These are phyloP conservation scores for Penicillium sp. DNA, from an alignment of 2,329 filamentous ascomycete species.

Conservation along the genomic window DNA sequence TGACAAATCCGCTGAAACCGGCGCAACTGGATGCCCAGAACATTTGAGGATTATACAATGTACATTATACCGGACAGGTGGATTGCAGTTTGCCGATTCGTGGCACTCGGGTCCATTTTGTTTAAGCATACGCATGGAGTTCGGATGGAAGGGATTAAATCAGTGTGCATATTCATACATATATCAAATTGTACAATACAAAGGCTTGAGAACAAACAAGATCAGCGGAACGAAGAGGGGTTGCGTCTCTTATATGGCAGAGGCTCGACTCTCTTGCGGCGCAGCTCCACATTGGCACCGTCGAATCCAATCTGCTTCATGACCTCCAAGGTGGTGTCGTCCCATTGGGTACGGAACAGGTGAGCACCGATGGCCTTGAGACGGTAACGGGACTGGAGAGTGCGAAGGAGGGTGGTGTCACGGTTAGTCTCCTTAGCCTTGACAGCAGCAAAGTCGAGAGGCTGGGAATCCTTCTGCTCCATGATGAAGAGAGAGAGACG, in stretches of 20 bases:
- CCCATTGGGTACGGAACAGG: slow-evolving; percentile 83
- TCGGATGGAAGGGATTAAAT: slow-evolving; percentile 15
- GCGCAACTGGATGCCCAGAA: slow-evolving; percentile 17
- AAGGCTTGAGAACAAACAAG: slow-evolving; percentile 13
- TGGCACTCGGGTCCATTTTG: background rate
- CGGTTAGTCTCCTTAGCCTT: slow-evolving; percentile 46
- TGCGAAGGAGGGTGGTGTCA: slow-evolving; percentile 65
- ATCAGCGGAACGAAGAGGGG: slow-evolving; percentile 39
- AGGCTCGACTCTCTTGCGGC: slow-evolving; percentile 64
- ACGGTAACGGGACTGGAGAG: slow-evolving; percentile 60
- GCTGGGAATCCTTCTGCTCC: slow-evolving; percentile 59
- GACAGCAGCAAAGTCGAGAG: slow-evolving; percentile 52
- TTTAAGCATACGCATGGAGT: slow-evolving; percentile 23
- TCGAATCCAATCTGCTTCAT: slow-evolving; percentile 70
- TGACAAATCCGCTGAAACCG: slow-evolving; percentile 33
- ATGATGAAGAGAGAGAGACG: slow-evolving; percentile 75
- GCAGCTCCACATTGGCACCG: slow-evolving; percentile 75
- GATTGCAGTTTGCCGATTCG: background rate
- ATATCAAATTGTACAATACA: slow-evolving; percentile 38
- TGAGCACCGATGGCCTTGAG: slow-evolving; percentile 70
- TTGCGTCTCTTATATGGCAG: slow-evolving; percentile 56
- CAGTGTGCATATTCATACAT: slow-evolving; percentile 37
- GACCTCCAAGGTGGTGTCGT: slow-evolving; percentile 74
- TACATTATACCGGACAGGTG: background rate
- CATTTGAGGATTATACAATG: slow-evolving; percentile 1